Evolutionary conservation across 345 rosid species (phyloP).

Genomic region (Heritiera fomes): DNA sequence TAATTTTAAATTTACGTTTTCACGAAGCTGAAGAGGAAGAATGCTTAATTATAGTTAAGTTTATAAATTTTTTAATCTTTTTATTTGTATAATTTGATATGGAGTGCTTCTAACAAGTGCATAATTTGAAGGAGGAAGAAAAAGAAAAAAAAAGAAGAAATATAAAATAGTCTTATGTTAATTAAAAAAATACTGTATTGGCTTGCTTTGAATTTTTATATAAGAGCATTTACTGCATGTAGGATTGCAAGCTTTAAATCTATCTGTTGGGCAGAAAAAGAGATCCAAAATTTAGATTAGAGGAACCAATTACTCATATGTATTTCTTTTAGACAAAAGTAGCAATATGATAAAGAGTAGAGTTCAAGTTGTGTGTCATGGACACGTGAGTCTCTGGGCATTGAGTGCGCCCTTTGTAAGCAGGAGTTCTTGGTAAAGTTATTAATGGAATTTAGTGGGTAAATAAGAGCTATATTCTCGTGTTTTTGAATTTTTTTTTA

Average conservation of each 20-base stretch:
- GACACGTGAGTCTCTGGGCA: neutral
- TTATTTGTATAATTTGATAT: neutral
- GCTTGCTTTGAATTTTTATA: neutral
- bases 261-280: neutral
- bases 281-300: neutral
- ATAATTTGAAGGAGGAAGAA: neutral
- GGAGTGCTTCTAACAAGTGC: neutral
- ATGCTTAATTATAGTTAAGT: neutral
- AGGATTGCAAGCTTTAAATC: neutral
- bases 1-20: neutral
- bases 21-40: neutral
- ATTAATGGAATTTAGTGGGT: neutral
- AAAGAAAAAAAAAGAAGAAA: neutral
- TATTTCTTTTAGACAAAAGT: slow-evolving; percentile 4
- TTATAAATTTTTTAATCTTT: neutral
- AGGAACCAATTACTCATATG: neutral
- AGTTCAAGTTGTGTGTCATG: neutral
- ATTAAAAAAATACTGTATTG: neutral
- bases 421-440: neutral
- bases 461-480: neutral
- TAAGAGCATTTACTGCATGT: neutral
- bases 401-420: neutral
- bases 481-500: neutral
- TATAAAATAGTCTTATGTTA: neutral
- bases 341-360: neutral